Base-by-base conservation (phyloP, 192 early-diverging fungal genomes). In the Diversispora epigaea region DNA sequence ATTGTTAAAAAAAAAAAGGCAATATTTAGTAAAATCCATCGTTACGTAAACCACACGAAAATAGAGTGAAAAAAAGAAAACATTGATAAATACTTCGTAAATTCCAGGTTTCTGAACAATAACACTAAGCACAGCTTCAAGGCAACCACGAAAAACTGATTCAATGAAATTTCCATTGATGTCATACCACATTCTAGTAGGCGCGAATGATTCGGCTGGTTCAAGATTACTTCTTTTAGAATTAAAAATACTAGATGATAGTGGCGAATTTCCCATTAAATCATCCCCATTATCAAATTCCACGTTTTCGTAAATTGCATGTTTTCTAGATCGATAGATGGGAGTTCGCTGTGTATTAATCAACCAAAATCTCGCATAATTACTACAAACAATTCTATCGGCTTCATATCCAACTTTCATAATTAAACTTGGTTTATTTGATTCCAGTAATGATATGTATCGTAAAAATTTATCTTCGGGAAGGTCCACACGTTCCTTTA, bases 141-240 rank as follows among this genome's bases (percentile, higher is more conserved):
- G 57, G 56, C 77, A 78, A n/a, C 72, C 77, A 32, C 72, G 70
- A 52, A 75, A 67, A 3, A 78, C 77, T 14, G 77, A 50, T 21
- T 72, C 77, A 49, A 78, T 78, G 40, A 78, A 55, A 17, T 47
- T 58, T 22, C 77, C 77, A 68, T 78, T 78, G n/a, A 78, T 73
- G 54, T 78, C 72, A 68, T 66, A 73, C 77, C 77, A 78, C 77
- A 78, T 78, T 19, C 77, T n/a, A 14, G 69, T 40, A 12, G 41
- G 22, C 4, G 68, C 70, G 19, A 60, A 77, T 57, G 25, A 15
- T 65, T 75, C 55, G 3, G 19, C 49, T 32, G 66, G 32, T 32
- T 65, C 63, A 25, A 40, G 6, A 5, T 63, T 63, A 17, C 50
- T 10, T 54, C n/a, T 54, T 17, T 54, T 54, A 17, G 50, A 10